Conservation (phyloP, 345 rosid species). For the Dipteronia dyeriana region DNA sequence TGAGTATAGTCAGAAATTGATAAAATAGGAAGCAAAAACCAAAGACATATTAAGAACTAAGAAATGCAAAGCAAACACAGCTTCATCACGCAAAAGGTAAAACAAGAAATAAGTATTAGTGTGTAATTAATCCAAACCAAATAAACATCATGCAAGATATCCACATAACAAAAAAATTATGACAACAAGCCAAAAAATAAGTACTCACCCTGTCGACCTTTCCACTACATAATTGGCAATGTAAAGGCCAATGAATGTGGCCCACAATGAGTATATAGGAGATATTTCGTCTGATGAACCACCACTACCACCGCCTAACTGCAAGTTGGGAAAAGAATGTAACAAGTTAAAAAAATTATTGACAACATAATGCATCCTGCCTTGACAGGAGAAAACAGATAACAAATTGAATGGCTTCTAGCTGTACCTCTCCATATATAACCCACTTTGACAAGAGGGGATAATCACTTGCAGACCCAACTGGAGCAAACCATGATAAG, state of each 20-base stretch:
- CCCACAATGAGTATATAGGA: conserved; percentile 98
- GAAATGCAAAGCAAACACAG: conserved; percentile 5
- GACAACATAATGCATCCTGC: conserved; percentile 9
- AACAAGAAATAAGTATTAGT: neutral
- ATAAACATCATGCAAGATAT: conserved; percentile 7
- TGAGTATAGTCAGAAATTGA: conserved; percentile 34
- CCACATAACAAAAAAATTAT: conserved; percentile 2
- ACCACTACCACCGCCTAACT: conserved; percentile 65
- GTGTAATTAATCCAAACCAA: neutral
- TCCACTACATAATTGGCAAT: conserved; percentile 98
- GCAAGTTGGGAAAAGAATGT: conserved; percentile 22
- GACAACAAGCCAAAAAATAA: conserved; percentile 11
- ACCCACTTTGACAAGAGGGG: conserved; percentile 98
- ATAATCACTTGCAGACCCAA: conserved; percentile 98
- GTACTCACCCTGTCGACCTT: conserved; percentile 93
- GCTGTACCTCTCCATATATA: conserved; percentile 88
- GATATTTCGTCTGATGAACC: conserved; percentile 88
- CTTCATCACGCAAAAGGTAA: neutral
- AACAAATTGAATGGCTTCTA: conserved; percentile 9
- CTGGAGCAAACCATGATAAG: conserved; percentile 99
- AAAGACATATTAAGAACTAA: neutral
- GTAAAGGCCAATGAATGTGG: conserved; percentile 97
- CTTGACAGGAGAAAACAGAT: neutral
- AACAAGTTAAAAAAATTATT: conserved; percentile 19
- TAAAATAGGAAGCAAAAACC: conserved; percentile 11